Evolutionary conservation across 2,329 filamentous ascomycete genomes (phyloP), one percentile per base, ranked within the genome.

Genomic region (Corinectria fuckeliana): DNA sequence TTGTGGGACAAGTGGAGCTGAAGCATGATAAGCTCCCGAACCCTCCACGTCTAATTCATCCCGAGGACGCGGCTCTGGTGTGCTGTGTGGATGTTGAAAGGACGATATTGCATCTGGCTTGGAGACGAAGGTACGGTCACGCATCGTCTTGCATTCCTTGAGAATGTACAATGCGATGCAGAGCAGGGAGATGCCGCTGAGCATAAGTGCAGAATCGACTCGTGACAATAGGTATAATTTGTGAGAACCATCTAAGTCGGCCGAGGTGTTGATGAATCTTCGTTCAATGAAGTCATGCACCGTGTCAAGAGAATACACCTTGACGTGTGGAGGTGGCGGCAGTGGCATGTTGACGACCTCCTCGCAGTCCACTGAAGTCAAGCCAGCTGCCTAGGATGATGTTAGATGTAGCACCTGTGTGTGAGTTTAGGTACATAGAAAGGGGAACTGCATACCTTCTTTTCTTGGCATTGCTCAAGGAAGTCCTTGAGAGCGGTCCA

Each of bases 211-310:
- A 26, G 26, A 3, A 7, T 44, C 10, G 4, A 44, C 9, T 28
- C 4, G 23, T 0, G 14, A 13, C 6, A n/a, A 3, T 2, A 10
- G 2, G 23, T 4, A 28, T 3, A 1, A 3, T 2, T 14, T 10
- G 23, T 14, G 4, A n/a, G 21, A 4, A 6, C 20, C 16, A 11
- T 1, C 9, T 9, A 44, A 5, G 14, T 28, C 8, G 7, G 8
- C 7, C 4, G 21, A 26, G 14, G 8, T 3, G n/a, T 16, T 2
- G 8, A 11, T 44, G n/a, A 11, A 16, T n/a, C 14, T 11, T 3
- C 13, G 14, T 28, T 26, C 1, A n/a, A 23, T 23, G n/a, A 26
- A 14, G 1, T 7, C 3, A 20, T 25, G 21, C 2, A 11, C 23
- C 8, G 9, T 23, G 13, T 23, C 13, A 8, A 10, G 7, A 16